Evolutionary conservation across 176 grass and related monocot genomes (phyloP).

Genomic region (Olyra latifolia): DNA sequence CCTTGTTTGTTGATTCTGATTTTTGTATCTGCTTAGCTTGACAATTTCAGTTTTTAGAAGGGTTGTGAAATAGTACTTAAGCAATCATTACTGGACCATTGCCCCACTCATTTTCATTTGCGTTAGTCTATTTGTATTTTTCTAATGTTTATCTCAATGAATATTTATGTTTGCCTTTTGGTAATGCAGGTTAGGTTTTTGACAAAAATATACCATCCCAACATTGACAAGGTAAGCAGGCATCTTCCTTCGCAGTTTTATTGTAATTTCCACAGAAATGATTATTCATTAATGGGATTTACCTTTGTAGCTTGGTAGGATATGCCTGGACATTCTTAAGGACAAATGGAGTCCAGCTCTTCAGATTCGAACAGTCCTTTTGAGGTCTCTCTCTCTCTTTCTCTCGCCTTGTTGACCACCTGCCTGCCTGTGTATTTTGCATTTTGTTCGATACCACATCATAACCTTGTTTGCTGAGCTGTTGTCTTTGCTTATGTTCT

Average conservation of each 20-base stretch:
- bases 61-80: not conserved
- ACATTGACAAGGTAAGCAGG: conserved; percentile 90
- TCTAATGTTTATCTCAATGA: not conserved
- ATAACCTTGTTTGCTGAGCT: not conserved
- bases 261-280: conserved; percentile 10
- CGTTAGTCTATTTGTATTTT: not conserved
- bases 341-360: conserved; percentile 95
- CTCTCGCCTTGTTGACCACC: not conserved
- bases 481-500: not conserved
- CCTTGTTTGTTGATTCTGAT: conserved; percentile 1
- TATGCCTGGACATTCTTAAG: conserved; percentile 94
- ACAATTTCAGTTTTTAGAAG: not conserved
- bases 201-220: conserved; percentile 98
- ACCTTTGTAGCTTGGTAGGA: conserved; percentile 86
- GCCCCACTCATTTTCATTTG: not conserved
- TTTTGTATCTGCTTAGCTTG: not conserved
- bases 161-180: conserved; percentile 10
- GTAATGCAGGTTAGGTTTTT: conserved; percentile 88
- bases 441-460: not conserved
- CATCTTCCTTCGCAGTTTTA: not conserved
- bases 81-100: not conserved
- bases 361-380: conserved; percentile 87
- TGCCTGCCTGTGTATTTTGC: not conserved
- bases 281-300: conserved; percentile 15
- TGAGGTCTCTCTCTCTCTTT: conserved; percentile 48